These are phyloP conservation scores for Colletotrichum gloeosporioides DNA, from an alignment of 2,329 filamentous ascomycete genomes.

Conservation along the genomic window DNA sequence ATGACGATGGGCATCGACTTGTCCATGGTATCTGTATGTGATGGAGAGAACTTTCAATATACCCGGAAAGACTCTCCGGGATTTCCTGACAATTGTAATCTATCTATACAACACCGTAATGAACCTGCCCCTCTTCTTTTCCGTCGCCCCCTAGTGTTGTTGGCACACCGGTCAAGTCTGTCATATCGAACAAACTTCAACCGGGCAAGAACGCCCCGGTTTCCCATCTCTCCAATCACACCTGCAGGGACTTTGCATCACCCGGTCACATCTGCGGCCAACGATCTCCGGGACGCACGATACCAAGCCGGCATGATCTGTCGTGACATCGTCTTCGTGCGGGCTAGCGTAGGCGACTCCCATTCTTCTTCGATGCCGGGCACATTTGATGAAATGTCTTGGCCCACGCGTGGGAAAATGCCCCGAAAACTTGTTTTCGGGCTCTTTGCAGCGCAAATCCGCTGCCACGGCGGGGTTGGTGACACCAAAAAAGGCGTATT, in stretches of 20 bases:
- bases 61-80: neutral
- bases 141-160: neutral
- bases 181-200: neutral
- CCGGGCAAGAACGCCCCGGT: neutral
- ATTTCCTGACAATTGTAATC: neutral
- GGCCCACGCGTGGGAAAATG: neutral
- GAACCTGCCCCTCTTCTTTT: neutral
- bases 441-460: neutral
- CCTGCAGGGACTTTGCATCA: neutral
- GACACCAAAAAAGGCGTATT: neutral
- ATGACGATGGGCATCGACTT: slow-evolving; percentile 28
- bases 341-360: neutral
- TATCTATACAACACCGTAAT: neutral
- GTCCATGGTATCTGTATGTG: neutral
- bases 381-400: neutral
- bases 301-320: neutral
- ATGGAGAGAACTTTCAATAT: neutral
- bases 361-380: neutral
- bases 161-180: neutral
- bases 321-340: neutral
- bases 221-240: neutral
- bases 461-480: neutral
- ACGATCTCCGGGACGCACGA: neutral
- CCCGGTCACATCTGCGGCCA: neutral
- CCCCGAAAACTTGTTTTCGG: neutral